Conservation (phyloP, 208 protist genomes). For the Leishmania guyanensis region DNA sequence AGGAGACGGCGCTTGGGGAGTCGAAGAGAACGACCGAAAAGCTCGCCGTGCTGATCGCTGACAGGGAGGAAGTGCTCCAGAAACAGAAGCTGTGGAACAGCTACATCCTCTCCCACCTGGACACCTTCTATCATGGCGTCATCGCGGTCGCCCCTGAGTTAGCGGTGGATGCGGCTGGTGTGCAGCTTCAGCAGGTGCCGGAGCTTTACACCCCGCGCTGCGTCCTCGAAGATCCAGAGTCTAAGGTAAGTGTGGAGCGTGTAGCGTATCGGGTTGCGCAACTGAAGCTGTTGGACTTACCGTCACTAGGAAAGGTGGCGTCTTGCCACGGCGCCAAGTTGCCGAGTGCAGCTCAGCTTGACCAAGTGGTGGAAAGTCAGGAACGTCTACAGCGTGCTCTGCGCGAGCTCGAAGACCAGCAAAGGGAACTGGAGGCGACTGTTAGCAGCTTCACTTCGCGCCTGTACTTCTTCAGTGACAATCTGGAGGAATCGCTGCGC, state of each 20-base stretch:
- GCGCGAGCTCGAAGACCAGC: conserved; percentile 59
- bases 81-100: conserved; percentile 82
- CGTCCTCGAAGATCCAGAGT: conserved; percentile 68
- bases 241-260: conserved; percentile 71
- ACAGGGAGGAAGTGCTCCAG: conserved; percentile 59
- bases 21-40: conserved; percentile 50
- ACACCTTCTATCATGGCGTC: conserved; percentile 62
- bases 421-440: conserved; percentile 39
- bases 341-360: conserved; percentile 21
- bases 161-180: conserved; percentile 50
- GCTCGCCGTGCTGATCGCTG: conserved; percentile 45
- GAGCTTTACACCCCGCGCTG: conserved; percentile 67
- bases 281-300: conserved; percentile 46
- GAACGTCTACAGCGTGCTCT: conserved; percentile 69
- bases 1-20: conserved; percentile 52
- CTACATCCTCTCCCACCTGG: conserved; percentile 61
- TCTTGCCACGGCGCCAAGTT: not conserved
- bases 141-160: conserved; percentile 47
- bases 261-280: conserved; percentile 74
- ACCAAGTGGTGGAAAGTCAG: conserved; percentile 48
- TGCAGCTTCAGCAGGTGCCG: conserved; percentile 61
- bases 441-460: conserved; percentile 46
- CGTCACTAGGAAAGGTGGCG: conserved; percentile 1
- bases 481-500: conserved; percentile 63
- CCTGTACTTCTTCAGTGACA: conserved; percentile 86